Evolutionary conservation across 1,139 yeast genomes (phyloP).

Genomic region (Pichia norvegensis): DNA sequence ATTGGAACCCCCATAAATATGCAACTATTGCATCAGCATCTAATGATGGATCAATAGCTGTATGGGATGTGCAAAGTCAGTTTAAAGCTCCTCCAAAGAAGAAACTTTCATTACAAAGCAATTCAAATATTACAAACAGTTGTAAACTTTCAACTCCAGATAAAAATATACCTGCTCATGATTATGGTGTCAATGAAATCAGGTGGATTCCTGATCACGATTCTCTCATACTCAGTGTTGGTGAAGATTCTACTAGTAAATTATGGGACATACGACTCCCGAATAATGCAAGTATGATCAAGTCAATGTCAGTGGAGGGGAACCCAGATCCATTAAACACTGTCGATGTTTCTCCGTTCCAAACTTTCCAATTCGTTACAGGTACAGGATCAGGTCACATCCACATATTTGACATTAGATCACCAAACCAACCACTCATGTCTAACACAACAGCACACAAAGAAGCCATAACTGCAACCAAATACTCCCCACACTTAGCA

Average conservation of each 20-base stretch:
- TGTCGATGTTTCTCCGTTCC: conserved; percentile 31
- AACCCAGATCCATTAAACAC: conserved; percentile 40
- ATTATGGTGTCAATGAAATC: conserved; percentile 50
- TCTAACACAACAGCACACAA: conserved; percentile 37
- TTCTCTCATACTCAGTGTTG: conserved; percentile 47
- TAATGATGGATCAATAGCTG: conserved; percentile 28
- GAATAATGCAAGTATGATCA: conserved; percentile 7
- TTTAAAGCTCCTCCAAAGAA: conserved; percentile 16
- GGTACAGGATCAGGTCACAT: conserved; percentile 10
- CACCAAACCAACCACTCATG: neutral
- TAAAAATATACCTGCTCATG: conserved; percentile 20
- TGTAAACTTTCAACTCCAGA: conserved; percentile 16
- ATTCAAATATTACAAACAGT: conserved; percentile 12
- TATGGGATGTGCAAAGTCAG: conserved; percentile 26
- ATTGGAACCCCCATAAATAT: conserved; percentile 25
- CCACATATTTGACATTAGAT: conserved; percentile 7
- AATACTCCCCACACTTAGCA: conserved; percentile 67
- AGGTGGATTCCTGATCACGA: conserved; percentile 57
- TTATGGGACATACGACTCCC: conserved; percentile 43
- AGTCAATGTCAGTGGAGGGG: neutral
- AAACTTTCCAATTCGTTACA: conserved; percentile 12
- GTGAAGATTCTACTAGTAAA: conserved; percentile 45
- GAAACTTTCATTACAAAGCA: conserved; percentile 6
- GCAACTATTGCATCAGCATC: conserved; percentile 27
- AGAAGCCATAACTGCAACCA: conserved; percentile 57